Evolutionary conservation across 2,329 filamentous ascomycete genomes (phyloP), one percentile per base, ranked within the genome.

Genomic region (Pyrenochaeta sp.): DNA sequence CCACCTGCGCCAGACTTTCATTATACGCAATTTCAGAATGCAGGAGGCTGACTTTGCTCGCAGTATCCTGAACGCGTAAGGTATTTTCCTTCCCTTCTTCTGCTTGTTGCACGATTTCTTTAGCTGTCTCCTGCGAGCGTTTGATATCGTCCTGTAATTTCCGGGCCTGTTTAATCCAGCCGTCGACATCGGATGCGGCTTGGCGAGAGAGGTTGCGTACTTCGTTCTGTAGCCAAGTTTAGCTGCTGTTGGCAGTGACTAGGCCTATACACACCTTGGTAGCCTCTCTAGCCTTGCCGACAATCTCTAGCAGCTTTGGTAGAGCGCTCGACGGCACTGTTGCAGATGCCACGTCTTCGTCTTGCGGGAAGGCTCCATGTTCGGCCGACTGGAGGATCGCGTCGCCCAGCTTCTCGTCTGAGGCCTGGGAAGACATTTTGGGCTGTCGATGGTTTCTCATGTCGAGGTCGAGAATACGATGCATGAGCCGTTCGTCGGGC

Each of bases 131-230:
- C 69, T 92, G 90, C 25, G 92, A 94, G 46, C 87, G 86, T 69
- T 91, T 87, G 64, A 97, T 94, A 72, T 97, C 94, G 61, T 89
- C 86, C 75, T 96, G 92, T 7, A 97, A 85, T 51, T 89, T 87
- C 77, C 92, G 92, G 47, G 93, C 92, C 76, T 95, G 92, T 50
- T 84, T 81, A 55, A 96, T 91, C 94, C 94, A 98, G 50, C 89
- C 86, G 72, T 92, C 90, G 50, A 97, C 90, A 70, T 96, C 90
- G 39, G 89, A 86, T 55, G 89, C 90, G 19, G 88, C 90, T 65
- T 92, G 88, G 72, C 88, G 86, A 77, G 93, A 96, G 61, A 95
- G 86, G 24, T 82, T 77, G 64, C 89, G 90, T 57, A 98, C 90
- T 68, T 96, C 89, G 58, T 84, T 79, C 88, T 91, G 67, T 52